Evolutionary conservation across 768 basidiomycete species (phyloP).

Genomic region (Clathrus columnatus): DNA sequence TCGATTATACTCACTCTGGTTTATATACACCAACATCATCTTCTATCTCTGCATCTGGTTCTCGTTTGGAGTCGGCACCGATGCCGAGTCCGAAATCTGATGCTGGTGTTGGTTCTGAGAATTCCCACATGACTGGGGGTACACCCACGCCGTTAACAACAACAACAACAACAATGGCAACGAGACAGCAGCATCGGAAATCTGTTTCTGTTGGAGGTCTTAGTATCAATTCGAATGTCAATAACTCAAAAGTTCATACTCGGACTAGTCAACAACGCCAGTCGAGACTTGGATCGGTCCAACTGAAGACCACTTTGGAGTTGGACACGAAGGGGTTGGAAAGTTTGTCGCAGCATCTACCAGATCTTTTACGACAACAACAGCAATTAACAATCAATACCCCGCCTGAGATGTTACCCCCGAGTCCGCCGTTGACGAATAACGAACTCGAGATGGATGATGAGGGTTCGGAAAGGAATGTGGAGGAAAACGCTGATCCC

Average conservation of each 20-base stretch:
- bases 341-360: constrained; percentile 11
- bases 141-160: too few relatives aligned
- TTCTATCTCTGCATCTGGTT: neutral
- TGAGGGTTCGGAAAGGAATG: neutral
- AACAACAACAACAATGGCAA: neutral
- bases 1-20: too few relatives aligned
- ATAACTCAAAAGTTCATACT: neutral
- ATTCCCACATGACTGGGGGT: too few relatives aligned
- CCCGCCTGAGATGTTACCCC: constrained; percentile 20
- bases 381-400: constrained; percentile 11
- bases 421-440: constrained; percentile 24
- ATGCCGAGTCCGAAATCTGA: neutral
- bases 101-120: neutral
- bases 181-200: neutral
- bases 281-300: neutral
- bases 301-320: too few relatives aligned
- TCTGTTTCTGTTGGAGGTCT: neutral
- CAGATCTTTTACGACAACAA: constrained; percentile 12
- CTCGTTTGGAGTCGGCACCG: too few relatives aligned
- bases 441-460: constrained; percentile 5
- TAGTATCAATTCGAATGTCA: neutral
- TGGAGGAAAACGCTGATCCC: constrained; percentile 2
- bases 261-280: neutral
- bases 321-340: constrained; percentile 7
- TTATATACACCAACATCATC: too few relatives aligned